Base-by-base conservation (phyloP, 176 grass and related monocot species). In the Hordeum vulgare region DNA sequence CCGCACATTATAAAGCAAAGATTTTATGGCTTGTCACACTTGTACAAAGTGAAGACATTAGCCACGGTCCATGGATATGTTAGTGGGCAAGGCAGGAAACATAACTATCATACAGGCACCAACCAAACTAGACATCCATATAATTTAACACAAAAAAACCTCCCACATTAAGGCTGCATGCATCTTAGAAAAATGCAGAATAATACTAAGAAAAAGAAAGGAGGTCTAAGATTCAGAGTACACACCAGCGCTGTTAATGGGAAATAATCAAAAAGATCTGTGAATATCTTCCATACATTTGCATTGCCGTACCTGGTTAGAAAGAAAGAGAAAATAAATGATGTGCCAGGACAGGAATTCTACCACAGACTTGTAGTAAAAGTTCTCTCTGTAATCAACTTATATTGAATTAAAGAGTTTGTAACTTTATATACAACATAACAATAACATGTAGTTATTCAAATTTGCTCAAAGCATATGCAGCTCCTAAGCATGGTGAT, bases 191-290 rank as follows among this genome's bases (percentile, higher is more conserved):
- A 71, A 72, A 15, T 21, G 15, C 2, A 8, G 54, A 61, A 47
- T 2, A 74, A 5, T 8, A 29, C 3, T 42, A 80, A 3, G 57
- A 31, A 25, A 68, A 25, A 62, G 31, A 72, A 31, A 41, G 2
- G 54, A 79, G 20, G 37, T 11, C 15, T 23, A 11, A 78, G 75
- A 66, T 62, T 68, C 54, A 35, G 70, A 79, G 74, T 42, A 92
- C 86, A 73, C 47, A 98, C 95, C 92, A 98, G 76, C 36, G 96
- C 96, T 47, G 96, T 95, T 71, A 98, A 66, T 10, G 96, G 92
- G 73, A 98, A 95, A 84, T 98, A 98, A 83, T 98, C 96, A 80
- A 98, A 98, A 66, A 98, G 86, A 78, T 98, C 96, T 13, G 96
- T 98, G 71, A 95, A 98, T 79, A 78, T 93, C 90, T 95, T 95